phyloP scores from a whole-genome alignment of 208 protist species.

The Naegleria gruberi region DNA sequence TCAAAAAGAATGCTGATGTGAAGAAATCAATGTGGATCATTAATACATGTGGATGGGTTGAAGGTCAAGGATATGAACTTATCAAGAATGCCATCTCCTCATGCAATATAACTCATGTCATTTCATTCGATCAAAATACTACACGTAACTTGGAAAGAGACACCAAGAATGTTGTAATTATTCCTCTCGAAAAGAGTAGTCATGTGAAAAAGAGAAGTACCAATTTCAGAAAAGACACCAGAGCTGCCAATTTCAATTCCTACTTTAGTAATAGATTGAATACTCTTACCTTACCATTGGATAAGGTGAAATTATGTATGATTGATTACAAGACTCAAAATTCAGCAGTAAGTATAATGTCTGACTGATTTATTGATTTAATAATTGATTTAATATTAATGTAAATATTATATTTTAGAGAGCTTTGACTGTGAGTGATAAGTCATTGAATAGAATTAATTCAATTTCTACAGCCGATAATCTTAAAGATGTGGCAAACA shows the following conservation, averaged over 20 bases:
- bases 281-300: not conserved
- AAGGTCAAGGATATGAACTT: not conserved
- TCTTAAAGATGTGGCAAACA: not conserved
- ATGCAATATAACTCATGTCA: not conserved
- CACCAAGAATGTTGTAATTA: not conserved
- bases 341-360: not conserved
- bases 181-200: not conserved
- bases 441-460: not conserved
- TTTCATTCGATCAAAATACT: not conserved
- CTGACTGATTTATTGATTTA: not conserved
- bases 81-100: not conserved
- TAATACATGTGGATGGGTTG: slow-evolving; percentile 22
- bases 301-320: not conserved
- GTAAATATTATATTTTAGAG: too few species aligned
- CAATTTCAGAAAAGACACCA: not conserved
- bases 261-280: not conserved
- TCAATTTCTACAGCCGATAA: not conserved
- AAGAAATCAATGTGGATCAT: not conserved
- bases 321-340: not conserved
- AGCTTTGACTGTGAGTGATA: not conserved
- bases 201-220: not conserved
- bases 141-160: not conserved
- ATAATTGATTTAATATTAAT: too few species aligned
- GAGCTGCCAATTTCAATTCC: not conserved
- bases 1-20: not conserved